These are phyloP conservation scores for Xylaria sp. DNA, from an alignment of 495 filamentous ascomycete genomes.

Conservation along the genomic window DNA sequence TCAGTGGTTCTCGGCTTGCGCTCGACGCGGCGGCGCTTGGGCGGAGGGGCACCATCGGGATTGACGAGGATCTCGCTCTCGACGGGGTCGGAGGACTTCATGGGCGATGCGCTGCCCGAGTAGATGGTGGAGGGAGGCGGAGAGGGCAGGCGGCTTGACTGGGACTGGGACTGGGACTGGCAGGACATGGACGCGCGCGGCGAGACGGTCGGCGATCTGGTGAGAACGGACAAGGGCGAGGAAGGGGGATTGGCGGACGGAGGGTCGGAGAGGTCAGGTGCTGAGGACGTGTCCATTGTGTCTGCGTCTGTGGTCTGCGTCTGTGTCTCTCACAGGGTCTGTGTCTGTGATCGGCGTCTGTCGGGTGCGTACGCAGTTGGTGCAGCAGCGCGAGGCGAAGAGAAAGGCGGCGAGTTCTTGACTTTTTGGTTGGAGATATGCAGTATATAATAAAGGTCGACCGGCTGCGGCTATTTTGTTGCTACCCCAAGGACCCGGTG, in stretches of 20 bases:
- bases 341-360: no score
- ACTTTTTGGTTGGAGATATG: neutral
- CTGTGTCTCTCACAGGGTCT: no score
- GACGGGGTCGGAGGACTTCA: slow-evolving; percentile 45
- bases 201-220: slow-evolving; percentile 59
- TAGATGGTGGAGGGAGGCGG: slow-evolving; percentile 56
- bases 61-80: slow-evolving; percentile 54
- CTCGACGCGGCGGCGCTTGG: slow-evolving; percentile 74
- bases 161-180: no score
- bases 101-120: slow-evolving; percentile 52
- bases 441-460: neutral
- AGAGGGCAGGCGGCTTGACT: slow-evolving; percentile 37
- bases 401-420: neutral
- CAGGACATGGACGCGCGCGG: slow-evolving; percentile 36
- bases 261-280: slow-evolving; percentile 39
- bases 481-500: neutral
- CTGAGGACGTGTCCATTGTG: slow-evolving; percentile 35
- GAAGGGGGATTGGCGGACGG: slow-evolving; percentile 50
- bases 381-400: neutral
- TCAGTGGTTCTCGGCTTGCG: slow-evolving; percentile 78
- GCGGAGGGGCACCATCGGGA: slow-evolving; percentile 69
- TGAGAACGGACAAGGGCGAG: slow-evolving; percentile 57
- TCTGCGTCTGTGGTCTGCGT: no score
- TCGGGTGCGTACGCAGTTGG: neutral
- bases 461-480: slow-evolving; percentile 20